These are phyloP conservation scores for Zygosaccharomyces pseudorouxii DNA, from an alignment of 805 yeast genomes.

Conservation along the genomic window DNA sequence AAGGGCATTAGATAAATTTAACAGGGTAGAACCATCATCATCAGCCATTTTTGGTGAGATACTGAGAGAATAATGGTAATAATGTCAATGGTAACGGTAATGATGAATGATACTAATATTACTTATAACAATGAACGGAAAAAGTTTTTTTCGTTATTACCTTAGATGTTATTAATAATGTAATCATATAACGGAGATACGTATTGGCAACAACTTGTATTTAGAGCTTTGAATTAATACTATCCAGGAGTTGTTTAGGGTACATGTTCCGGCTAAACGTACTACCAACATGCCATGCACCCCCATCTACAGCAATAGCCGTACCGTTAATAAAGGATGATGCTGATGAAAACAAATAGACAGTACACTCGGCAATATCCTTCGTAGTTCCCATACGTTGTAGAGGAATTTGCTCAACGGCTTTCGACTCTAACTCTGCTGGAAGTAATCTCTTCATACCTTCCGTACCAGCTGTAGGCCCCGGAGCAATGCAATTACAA, in stretches of 20 bases:
- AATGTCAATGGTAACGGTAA: background rate
- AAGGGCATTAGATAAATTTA: conserved; percentile 17
- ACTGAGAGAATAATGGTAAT: conserved; percentile 9
- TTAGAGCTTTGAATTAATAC: conserved; percentile 38
- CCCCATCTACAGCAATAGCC: conserved; percentile 83
- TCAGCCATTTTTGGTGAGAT: conserved; percentile 16
- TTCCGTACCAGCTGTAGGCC: conserved; percentile 82
- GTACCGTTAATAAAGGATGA: conserved; percentile 75
- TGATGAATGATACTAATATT: conserved; percentile 1
- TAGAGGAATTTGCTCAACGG: conserved; percentile 46
- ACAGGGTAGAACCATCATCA: conserved; percentile 18
- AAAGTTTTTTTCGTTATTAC: background rate
- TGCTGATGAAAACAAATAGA: conserved; percentile 78
- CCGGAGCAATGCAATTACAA: conserved; percentile 86
- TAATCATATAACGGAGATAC: conserved; percentile 1
- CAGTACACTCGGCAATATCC: conserved; percentile 87
- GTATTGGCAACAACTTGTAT: background rate
- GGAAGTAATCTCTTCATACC: conserved; percentile 65
- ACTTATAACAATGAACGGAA: no score
- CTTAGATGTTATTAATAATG: background rate
- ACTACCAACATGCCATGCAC: conserved; percentile 74
- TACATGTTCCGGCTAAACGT: conserved; percentile 37
- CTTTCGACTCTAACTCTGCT: conserved; percentile 38
- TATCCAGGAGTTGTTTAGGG: conserved; percentile 40
- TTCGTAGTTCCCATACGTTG: conserved; percentile 63